Percentiles rank a stretch among this genome's conserved stretches.
Evolutionary conservation across 257 asterid genomes (phyloP).

Genomic region (Orobanche coerulescens): DNA sequence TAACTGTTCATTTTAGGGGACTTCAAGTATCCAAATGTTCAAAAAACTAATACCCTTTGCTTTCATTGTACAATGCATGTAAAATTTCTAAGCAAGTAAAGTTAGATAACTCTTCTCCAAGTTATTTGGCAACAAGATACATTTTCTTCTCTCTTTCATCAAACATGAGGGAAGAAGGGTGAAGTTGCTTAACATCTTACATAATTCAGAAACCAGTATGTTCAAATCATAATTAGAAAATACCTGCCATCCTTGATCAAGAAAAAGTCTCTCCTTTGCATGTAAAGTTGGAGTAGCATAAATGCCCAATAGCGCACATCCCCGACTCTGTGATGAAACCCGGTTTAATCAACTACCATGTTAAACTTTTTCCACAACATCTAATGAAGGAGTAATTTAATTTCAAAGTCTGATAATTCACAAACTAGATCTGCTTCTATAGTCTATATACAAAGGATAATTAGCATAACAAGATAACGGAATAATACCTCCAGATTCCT

Average conservation of each 20-base stretch:
- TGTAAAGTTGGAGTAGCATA: slow-evolving; percentile 81
- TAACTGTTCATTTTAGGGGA: background rate
- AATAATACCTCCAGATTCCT: slow-evolving; percentile 82
- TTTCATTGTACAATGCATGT: background rate
- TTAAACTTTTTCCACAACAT: slow-evolving; percentile 5
- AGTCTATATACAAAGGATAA: slow-evolving; percentile 2
- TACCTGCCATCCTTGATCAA: slow-evolving; percentile 99
- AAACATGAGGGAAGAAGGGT: background rate
- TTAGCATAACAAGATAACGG: slow-evolving; percentile 13
- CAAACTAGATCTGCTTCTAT: slow-evolving; percentile 4
- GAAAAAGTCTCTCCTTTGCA: slow-evolving; percentile 85
- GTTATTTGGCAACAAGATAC: background rate
- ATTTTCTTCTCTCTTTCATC: background rate
- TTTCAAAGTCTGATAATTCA: background rate
- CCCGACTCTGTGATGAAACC: slow-evolving; percentile 62
- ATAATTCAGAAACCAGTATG: background rate
- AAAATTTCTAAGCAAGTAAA: background rate
- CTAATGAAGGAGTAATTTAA: slow-evolving; percentile 3
- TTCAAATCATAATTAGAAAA: slow-evolving; percentile 8
- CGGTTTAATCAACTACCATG: slow-evolving; percentile 10
- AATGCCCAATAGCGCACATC: slow-evolving; percentile 75
- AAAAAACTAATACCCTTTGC: background rate
- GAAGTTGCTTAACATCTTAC: background rate
- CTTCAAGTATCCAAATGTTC: background rate
- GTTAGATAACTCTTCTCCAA: background rate